Conservation (phyloP, 345 rosid genomes). For the Salix exigua region DNA sequence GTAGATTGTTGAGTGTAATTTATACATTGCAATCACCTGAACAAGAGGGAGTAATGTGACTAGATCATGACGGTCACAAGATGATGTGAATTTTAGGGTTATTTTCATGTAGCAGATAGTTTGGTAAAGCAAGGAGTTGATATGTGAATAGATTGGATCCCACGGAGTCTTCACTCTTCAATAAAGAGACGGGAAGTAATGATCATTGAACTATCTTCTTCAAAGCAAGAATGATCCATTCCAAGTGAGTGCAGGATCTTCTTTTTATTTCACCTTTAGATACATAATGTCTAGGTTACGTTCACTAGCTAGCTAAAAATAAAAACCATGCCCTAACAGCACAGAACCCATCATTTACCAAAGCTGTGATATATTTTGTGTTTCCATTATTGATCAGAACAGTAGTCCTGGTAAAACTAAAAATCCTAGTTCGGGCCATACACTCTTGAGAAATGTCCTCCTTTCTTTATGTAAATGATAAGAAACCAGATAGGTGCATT, state of each 20-base stretch:
- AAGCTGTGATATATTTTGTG: neutral
- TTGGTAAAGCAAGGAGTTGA: no score
- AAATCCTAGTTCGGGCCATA: constrained; percentile 12
- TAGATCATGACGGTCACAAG: no score
- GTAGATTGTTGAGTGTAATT: no score
- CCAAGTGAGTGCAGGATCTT: neutral
- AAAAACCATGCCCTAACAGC: neutral
- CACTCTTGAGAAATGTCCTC: neutral
- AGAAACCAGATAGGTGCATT: constrained; percentile 17
- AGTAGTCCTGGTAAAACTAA: constrained; percentile 8
- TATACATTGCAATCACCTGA: no score
- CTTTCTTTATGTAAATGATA: neutral
- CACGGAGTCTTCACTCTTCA: neutral
- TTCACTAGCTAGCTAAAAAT: neutral
- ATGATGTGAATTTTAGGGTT: no score
- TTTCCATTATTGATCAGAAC: constrained; percentile 21
- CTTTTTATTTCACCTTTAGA: constrained; percentile 10
- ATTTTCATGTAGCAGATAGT: no score
- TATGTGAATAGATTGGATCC: neutral
- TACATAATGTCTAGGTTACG: neutral
- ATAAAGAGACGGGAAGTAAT: neutral
- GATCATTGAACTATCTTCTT: neutral
- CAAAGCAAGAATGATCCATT: neutral
- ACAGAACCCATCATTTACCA: neutral
- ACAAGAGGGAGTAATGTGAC: no score